Evolutionary conservation across 495 filamentous ascomycete species (phyloP).

Genomic region (Podospora tetraspora): DNA sequence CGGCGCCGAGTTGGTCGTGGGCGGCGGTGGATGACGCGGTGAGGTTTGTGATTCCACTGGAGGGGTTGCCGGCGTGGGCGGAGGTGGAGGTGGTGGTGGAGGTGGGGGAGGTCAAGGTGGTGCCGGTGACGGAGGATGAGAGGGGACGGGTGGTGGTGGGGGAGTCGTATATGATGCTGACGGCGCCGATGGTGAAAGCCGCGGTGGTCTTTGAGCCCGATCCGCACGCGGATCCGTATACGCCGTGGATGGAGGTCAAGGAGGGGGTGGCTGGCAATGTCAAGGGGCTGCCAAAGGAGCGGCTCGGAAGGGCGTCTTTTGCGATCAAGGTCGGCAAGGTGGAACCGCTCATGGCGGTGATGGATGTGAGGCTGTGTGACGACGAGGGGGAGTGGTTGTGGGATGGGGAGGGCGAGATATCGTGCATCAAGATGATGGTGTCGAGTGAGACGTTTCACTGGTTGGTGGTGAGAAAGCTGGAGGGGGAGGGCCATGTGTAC

Average conservation of each 20-base stretch:
- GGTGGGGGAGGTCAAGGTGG: background rate
- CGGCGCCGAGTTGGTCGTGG: slow-evolving; percentile 16
- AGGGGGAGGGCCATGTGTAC: background rate
- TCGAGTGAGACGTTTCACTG: slow-evolving; percentile 2
- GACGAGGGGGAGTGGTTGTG: slow-evolving; percentile 13
- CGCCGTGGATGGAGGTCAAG: slow-evolving; percentile 7
- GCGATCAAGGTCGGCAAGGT: slow-evolving; percentile 1
- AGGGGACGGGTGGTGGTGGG: background rate
- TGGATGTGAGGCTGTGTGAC: slow-evolving; percentile 5
- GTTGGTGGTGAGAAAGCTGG: slow-evolving; percentile 11
- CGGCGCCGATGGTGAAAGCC: background rate
- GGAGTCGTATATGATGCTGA: slow-evolving; percentile 11
- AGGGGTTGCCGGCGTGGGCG: background rate
- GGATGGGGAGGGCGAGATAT: slow-evolving; percentile 7
- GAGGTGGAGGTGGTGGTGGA: background rate
- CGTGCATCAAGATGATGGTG: slow-evolving; percentile 12
- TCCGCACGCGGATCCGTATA: slow-evolving; percentile 6
- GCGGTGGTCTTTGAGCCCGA: slow-evolving; percentile 1
- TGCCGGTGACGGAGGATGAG: background rate
- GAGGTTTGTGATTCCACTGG: background rate
- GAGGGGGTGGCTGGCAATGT: background rate
- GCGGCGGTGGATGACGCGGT: slow-evolving; percentile 12
- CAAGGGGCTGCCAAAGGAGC: background rate
- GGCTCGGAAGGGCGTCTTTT: slow-evolving; percentile 1
- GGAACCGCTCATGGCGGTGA: background rate